A percentile compares a stretch with the other conserved stretches of the same genome.
These are phyloP conservation scores for Xanthoparmelia taractica DNA, from an alignment of 495 filamentous ascomycete genomes.

Conservation along the genomic window DNA sequence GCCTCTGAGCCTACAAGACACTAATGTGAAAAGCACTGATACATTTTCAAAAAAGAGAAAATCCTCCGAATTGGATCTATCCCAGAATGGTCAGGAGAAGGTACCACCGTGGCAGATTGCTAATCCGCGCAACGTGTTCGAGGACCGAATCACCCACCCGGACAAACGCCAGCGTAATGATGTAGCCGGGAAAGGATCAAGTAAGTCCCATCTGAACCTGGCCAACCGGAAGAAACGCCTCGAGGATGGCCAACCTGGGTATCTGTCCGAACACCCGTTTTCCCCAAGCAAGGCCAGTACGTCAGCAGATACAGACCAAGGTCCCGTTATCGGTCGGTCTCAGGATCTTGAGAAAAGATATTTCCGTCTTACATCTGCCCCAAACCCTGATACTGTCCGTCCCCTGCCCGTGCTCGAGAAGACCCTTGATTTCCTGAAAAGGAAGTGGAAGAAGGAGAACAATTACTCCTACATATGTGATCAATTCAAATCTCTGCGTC, in stretches of 20 bases:
- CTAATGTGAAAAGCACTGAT: slow-evolving; percentile 27
- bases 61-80: slow-evolving; percentile 51
- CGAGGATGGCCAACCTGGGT: slow-evolving; percentile 40
- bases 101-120: slow-evolving; percentile 62
- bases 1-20: slow-evolving; percentile 21
- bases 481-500: slow-evolving; percentile 96
- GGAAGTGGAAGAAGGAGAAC: slow-evolving; percentile 86
- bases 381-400: slow-evolving; percentile 78
- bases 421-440: slow-evolving; percentile 80
- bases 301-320: slow-evolving; percentile 51
- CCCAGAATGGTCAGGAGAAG: slow-evolving; percentile 36
- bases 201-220: slow-evolving; percentile 83
- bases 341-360: slow-evolving; percentile 87
- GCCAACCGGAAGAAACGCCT: slow-evolving; percentile 87
- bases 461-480: slow-evolving; percentile 98
- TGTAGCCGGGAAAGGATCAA: slow-evolving; percentile 47
- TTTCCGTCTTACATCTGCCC: slow-evolving; percentile 83
- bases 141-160: slow-evolving; percentile 67
- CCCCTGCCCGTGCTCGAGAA: slow-evolving; percentile 73
- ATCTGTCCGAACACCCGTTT: slow-evolving; percentile 37
- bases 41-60: slow-evolving; percentile 65
- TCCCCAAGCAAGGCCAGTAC: slow-evolving; percentile 52
- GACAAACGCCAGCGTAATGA: slow-evolving; percentile 55
- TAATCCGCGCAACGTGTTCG: slow-evolving; percentile 55
- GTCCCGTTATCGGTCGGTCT: slow-evolving; percentile 80